Evolutionary conservation across 2,329 filamentous ascomycete genomes (phyloP).

Genomic region (Fusarium tjaetaba): DNA sequence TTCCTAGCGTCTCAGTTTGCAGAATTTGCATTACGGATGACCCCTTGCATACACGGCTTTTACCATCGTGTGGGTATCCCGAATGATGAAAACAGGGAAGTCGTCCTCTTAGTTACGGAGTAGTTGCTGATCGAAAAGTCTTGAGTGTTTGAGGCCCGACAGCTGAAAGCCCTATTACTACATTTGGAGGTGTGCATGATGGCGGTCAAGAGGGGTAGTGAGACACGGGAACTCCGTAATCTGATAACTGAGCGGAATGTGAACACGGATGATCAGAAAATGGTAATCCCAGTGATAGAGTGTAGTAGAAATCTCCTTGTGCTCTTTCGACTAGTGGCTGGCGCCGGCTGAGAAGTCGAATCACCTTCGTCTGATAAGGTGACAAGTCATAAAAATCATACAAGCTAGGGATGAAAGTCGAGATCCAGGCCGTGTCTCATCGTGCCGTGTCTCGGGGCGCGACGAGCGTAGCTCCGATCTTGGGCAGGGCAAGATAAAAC

Average conservation of each 20-base stretch:
- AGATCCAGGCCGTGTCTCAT: not conserved
- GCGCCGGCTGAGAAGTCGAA: too few relatives aligned
- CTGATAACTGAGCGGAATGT: too few relatives aligned
- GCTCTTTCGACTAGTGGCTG: too few relatives aligned
- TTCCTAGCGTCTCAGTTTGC: accelerated
- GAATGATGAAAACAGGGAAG: too few relatives aligned
- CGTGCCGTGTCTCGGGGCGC: not conserved
- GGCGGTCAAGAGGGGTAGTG: not conserved
- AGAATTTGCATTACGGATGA: accelerated
- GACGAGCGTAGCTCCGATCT: not conserved
- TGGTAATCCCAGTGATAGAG: accelerated
- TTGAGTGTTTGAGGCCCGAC: not conserved
- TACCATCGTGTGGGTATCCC: accelerated
- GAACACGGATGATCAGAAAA: accelerated
- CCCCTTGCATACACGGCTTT: not conserved
- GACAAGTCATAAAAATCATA: not conserved
- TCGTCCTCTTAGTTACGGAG: accelerated
- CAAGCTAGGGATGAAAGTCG: too few relatives aligned
- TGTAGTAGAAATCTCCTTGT: accelerated
- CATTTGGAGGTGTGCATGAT: not conserved
- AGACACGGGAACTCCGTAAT: not conserved
- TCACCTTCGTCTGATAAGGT: too few relatives aligned
- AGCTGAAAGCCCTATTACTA: not conserved
- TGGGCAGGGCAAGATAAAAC: accelerated
- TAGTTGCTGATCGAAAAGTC: not conserved